A percentile compares a stretch with the other conserved stretches of the same genome.
Evolutionary conservation across 2,329 filamentous ascomycete genomes (phyloP).

Genomic region (Zymoseptoria passerinii): DNA sequence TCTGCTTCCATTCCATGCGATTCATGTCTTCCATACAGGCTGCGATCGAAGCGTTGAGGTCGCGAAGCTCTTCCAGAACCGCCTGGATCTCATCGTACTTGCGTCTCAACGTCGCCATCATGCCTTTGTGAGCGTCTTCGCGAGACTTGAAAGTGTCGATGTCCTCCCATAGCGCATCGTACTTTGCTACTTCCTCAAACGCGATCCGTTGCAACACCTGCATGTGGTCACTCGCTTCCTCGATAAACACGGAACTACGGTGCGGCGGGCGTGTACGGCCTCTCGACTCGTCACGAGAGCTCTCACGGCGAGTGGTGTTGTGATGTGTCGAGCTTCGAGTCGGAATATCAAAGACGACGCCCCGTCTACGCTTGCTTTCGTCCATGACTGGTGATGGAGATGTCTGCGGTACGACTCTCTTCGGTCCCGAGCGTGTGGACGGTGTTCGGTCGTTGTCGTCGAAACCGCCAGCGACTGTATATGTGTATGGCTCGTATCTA

Average conservation of each 20-base stretch:
- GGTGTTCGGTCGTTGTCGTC: neutral
- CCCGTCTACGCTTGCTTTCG: neutral
- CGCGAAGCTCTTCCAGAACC: neutral
- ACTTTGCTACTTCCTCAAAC: constrained; percentile 7
- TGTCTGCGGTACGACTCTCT: neutral
- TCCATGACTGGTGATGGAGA: neutral
- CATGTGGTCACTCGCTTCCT: constrained; percentile 10
- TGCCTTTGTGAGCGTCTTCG: neutral
- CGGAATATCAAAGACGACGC: neutral
- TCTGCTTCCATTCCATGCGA: neutral
- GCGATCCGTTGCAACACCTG: constrained; percentile 4
- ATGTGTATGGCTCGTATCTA: neutral
- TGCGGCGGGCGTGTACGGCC: neutral
- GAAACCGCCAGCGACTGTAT: neutral
- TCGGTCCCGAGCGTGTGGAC: neutral
- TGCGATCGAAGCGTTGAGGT: neutral
- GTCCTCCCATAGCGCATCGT: constrained; percentile 9
- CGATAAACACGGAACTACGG: constrained; percentile 11
- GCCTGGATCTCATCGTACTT: neutral
- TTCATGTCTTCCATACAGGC: neutral
- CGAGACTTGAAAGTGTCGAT: constrained; percentile 4
- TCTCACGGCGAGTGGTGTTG: neutral
- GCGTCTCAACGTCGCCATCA: neutral
- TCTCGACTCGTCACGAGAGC: neutral
- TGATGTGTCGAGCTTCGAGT: neutral